Conservation (phyloP, 2,329 filamentous ascomycete genomes). For the Neoascochyta sp. region DNA sequence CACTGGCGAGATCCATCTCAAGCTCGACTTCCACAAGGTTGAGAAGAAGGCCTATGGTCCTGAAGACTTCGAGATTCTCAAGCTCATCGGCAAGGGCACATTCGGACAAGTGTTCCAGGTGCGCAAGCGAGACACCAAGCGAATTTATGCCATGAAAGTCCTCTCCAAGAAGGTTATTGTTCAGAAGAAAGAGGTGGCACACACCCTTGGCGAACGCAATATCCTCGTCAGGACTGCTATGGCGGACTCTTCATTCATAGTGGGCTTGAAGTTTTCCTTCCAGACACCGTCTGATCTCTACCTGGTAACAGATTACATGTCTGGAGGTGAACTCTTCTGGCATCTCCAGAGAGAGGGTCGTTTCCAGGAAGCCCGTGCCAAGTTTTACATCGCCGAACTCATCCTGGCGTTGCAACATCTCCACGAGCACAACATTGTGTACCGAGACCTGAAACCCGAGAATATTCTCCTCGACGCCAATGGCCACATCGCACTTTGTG, state of each 20-base stretch:
- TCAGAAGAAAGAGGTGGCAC: slow-evolving; percentile 98
- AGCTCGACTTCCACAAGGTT: slow-evolving; percentile 81
- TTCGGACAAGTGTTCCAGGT: slow-evolving; percentile 99
- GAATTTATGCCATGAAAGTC: slow-evolving; percentile 99
- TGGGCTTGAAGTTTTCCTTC: slow-evolving; percentile 97
- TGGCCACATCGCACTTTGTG: slow-evolving; percentile 94
- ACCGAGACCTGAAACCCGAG: slow-evolving; percentile 94
- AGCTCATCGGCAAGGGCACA: slow-evolving; percentile 95
- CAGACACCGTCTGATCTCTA: slow-evolving; percentile 96
- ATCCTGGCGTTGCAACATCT: slow-evolving; percentile 93
- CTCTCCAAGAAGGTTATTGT: slow-evolving; percentile 99
- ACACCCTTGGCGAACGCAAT: slow-evolving; percentile 94
- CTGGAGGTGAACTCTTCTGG: slow-evolving; percentile 96
- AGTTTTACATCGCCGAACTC: slow-evolving; percentile 98
- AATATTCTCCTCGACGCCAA: slow-evolving; percentile 97
- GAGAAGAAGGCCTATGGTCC: slow-evolving; percentile 84
- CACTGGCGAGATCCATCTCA: slow-evolving; percentile 81
- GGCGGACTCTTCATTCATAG: slow-evolving; percentile 94
- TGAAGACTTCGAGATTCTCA: slow-evolving; percentile 91
- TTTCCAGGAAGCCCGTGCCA: slow-evolving; percentile 89
- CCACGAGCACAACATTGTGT: slow-evolving; percentile 96
- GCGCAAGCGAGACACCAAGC: slow-evolving; percentile 89
- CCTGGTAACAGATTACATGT: slow-evolving; percentile 99
- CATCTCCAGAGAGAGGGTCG: slow-evolving; percentile 95
- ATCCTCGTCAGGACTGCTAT: slow-evolving; percentile 95